A percentile compares a stretch with the other conserved stretches of the same genome.
phyloP scores from a whole-genome alignment of 1,284 basidiomycete species.

The Golubevia sp. region DNA sequence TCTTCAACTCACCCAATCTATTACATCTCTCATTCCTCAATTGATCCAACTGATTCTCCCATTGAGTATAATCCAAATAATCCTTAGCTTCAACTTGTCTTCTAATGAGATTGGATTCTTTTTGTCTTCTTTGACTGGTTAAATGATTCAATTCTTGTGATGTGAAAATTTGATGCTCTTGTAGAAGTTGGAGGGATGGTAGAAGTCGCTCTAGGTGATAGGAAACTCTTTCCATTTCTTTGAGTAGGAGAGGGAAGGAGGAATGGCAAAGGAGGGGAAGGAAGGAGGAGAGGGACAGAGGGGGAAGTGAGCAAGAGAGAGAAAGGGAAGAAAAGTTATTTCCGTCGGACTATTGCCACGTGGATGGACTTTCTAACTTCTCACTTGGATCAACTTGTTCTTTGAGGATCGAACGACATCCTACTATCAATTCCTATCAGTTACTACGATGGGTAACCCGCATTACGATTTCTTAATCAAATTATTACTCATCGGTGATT shows the following conservation, averaged over 20 bases:
- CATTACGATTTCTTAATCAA: slow-evolving; percentile 57
- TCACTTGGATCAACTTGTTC: too few species aligned
- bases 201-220: slow-evolving; percentile 58
- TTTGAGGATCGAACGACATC: too few species aligned
- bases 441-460: slow-evolving; percentile 49
- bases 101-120: slow-evolving; percentile 46
- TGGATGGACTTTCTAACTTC: too few species aligned
- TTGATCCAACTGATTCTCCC: slow-evolving; percentile 26
- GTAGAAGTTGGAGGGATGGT: slow-evolving; percentile 50
- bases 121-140: slow-evolving; percentile 36
- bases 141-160: slow-evolving; percentile 51
- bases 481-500: slow-evolving; percentile 52
- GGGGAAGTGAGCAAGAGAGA: too few species aligned
- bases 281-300: too few species aligned
- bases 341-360: too few species aligned
- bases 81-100: slow-evolving; percentile 39
- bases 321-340: too few species aligned
- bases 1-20: slow-evolving; percentile 19
- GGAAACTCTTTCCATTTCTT: slow-evolving; percentile 52
- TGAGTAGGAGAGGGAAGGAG: too few species aligned
- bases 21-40: slow-evolving; percentile 1
- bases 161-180: slow-evolving; percentile 34
- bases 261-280: too few species aligned
- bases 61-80: slow-evolving; percentile 44
- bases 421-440: too few species aligned